Evolutionary conservation across 148 eudicot genomes (phyloP).

Genomic region (Arbutus unedo): DNA sequence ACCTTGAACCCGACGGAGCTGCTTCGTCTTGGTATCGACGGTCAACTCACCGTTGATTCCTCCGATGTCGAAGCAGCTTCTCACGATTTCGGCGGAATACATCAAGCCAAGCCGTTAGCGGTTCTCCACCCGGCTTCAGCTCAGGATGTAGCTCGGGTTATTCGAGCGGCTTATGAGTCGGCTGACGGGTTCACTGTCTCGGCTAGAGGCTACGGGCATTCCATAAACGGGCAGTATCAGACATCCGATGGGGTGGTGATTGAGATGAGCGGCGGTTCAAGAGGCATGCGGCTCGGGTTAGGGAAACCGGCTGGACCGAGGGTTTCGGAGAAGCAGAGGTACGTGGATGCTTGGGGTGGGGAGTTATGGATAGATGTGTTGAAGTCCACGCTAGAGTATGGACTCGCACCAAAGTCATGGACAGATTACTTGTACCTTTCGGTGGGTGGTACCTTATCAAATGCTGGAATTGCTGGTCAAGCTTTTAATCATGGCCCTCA

Average conservation of each 20-base stretch:
- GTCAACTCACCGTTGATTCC: constrained; percentile 36
- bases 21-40: constrained; percentile 30
- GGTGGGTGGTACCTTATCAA: constrained; percentile 92
- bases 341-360: constrained; percentile 91
- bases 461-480: constrained; percentile 97
- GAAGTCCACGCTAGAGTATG: constrained; percentile 60
- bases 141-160: constrained; percentile 46
- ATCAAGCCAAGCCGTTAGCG: constrained; percentile 43
- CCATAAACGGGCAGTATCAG: constrained; percentile 80
- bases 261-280: constrained; percentile 48
- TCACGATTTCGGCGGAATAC: constrained; percentile 58
- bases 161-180: constrained; percentile 40
- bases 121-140: constrained; percentile 58
- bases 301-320: constrained; percentile 22
- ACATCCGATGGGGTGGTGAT: constrained; percentile 59
- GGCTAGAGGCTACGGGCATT: constrained; percentile 89
- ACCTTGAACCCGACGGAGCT: constrained; percentile 48
- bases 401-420: constrained; percentile 91
- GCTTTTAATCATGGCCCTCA: constrained; percentile 95
- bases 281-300: not conserved
- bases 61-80: constrained; percentile 51
- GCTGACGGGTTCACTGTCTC: constrained; percentile 52
- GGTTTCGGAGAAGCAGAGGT: constrained; percentile 37
- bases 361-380: constrained; percentile 94
- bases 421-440: constrained; percentile 90